phyloP scores from a whole-genome alignment of 805 yeast species.

The Wickerhamiella sorbophila region DNA sequence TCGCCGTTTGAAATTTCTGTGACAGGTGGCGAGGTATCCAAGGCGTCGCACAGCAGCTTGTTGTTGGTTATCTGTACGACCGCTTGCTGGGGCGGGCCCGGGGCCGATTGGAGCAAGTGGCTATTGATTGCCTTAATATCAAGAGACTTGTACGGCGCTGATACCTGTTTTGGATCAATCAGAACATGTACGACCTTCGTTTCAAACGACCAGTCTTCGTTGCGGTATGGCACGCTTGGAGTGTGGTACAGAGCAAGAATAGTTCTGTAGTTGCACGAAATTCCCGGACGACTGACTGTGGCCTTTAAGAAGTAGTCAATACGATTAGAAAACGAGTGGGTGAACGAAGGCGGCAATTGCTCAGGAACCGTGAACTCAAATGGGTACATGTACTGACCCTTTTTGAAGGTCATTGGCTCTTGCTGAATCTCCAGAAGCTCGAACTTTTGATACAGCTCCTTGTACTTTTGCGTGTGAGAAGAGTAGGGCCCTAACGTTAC shows the following conservation, averaged over 20 bases:
- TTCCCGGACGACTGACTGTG: not conserved
- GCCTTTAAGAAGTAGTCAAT: constrained; percentile 1
- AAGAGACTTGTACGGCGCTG: not conserved
- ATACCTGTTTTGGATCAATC: not conserved
- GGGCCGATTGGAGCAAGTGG: not conserved
- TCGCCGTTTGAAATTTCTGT: not conserved
- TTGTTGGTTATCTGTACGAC: not conserved
- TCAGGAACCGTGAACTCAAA: constrained; percentile 2
- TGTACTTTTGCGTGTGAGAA: not conserved
- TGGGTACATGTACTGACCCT: not conserved
- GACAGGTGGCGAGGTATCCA: not conserved
- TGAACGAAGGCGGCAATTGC: constrained; percentile 1
- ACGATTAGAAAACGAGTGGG: constrained; percentile 1
- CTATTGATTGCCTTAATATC: not conserved
- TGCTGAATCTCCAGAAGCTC: not conserved
- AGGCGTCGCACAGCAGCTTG: not conserved
- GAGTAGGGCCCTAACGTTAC: constrained; percentile 1
- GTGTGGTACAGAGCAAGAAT: not conserved
- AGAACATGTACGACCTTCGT: not conserved
- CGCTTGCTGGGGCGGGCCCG: not conserved
- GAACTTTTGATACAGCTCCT: constrained; percentile 3
- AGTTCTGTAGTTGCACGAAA: not conserved
- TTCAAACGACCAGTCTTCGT: not conserved
- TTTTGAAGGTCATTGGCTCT: not conserved
- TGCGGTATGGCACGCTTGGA: not conserved